phyloP scores from a whole-genome alignment of 805 yeast genomes.

The Metschnikowia cubensis region DNA sequence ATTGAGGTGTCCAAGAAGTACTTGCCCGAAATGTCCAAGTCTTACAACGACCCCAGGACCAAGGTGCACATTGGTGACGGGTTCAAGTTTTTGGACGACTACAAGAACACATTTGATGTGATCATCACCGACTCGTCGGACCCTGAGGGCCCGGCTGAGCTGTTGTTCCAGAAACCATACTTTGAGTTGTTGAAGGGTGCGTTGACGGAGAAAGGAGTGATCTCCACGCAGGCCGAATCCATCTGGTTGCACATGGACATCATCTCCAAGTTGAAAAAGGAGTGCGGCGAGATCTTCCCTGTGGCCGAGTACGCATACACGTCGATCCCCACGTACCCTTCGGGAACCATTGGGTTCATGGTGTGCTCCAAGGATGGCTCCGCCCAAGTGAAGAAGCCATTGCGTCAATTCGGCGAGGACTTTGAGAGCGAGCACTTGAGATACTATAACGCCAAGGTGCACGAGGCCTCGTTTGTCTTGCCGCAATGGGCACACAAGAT shows the following conservation, averaged over 20 bases:
- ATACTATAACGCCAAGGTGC: constrained; percentile 82
- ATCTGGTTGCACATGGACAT: constrained; percentile 89
- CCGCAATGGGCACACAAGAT: constrained; percentile 80
- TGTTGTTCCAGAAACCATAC: constrained; percentile 88
- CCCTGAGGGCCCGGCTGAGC: constrained; percentile 98
- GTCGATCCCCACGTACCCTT: constrained; percentile 93
- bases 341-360: constrained; percentile 98
- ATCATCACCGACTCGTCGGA: constrained; percentile 96
- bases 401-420: constrained; percentile 58
- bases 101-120: constrained; percentile 85
- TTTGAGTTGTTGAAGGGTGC: constrained; percentile 81
- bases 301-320: constrained; percentile 88
- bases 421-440: constrained; percentile 63
- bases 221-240: constrained; percentile 92
- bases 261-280: constrained; percentile 75
- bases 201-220: constrained; percentile 88
- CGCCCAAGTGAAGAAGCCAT: constrained; percentile 64
- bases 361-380: constrained; percentile 76
- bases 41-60: constrained; percentile 84
- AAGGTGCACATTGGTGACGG: constrained; percentile 94
- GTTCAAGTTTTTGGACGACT: constrained; percentile 84
- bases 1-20: constrained; percentile 81
- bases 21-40: constrained; percentile 82
- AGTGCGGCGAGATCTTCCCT: constrained; percentile 83
- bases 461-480: constrained; percentile 82